Conservation (phyloP, 768 basidiomycete genomes). For the Amanita muscaria region DNA sequence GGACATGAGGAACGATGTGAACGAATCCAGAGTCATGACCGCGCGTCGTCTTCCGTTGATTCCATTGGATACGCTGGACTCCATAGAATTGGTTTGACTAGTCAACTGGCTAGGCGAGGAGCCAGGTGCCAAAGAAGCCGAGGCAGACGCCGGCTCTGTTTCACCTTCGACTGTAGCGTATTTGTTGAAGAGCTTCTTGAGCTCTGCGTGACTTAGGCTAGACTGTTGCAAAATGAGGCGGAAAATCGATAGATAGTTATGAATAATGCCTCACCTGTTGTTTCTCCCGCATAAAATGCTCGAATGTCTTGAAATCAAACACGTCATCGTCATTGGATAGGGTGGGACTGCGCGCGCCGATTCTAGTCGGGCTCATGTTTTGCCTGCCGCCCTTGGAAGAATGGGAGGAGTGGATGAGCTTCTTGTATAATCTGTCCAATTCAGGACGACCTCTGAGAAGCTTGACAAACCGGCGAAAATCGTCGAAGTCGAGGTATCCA, state of each 20-base stretch:
- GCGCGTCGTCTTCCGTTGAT: too few species aligned
- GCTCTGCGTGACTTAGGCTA: conserved; percentile 22
- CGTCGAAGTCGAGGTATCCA: conserved; percentile 63
- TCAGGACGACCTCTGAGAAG: conserved; percentile 81
- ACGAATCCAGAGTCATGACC: conserved; percentile 46
- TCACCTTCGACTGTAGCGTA: conserved; percentile 19
- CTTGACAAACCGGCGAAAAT: conserved; percentile 79
- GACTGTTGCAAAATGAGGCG: conserved; percentile 27
- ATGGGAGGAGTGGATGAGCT: conserved; percentile 15
- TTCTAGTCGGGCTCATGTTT: conserved; percentile 14
- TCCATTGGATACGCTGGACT: too few species aligned
- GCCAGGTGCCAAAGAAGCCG: conserved; percentile 2
- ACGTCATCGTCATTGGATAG: neutral
- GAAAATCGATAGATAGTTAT: too few species aligned
- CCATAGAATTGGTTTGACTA: too few species aligned
- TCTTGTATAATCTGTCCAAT: conserved; percentile 53
- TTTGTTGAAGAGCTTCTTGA: conserved; percentile 27
- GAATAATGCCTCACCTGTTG: conserved; percentile 28
- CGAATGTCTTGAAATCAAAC: conserved; percentile 35
- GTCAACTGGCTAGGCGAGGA: too few species aligned
- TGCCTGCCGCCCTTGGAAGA: too few species aligned
- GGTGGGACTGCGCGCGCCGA: conserved; percentile 2
- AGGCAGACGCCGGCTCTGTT: neutral
- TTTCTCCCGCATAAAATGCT: conserved; percentile 34
- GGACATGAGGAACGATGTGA: conserved; percentile 76